A percentile compares a stretch with the other conserved stretches of the same genome.
These are phyloP conservation scores for Trametes cingulata DNA, from an alignment of 768 basidiomycete genomes.

Conservation along the genomic window DNA sequence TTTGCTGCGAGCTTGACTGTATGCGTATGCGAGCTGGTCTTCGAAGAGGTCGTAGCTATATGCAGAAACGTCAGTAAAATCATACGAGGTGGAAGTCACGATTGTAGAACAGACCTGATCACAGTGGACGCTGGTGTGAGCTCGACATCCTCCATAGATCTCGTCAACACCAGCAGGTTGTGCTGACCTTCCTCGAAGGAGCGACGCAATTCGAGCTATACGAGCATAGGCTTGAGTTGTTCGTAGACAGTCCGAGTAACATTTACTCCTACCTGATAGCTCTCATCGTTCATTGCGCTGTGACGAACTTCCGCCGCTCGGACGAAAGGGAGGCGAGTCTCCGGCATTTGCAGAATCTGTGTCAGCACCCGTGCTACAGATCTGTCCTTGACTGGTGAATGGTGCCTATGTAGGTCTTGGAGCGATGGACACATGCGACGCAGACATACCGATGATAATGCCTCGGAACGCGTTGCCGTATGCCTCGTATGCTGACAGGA, in stretches of 20 bases:
- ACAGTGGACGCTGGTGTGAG: conserved; percentile 58
- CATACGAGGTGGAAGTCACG: background rate
- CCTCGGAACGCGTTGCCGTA: conserved; percentile 63
- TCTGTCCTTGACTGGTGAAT: conserved; percentile 49
- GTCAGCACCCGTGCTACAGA: conserved; percentile 55
- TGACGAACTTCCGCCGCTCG: background rate
- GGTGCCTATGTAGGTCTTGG: background rate
- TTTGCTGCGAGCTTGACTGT: conserved; percentile 48
- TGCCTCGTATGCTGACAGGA: conserved; percentile 54
- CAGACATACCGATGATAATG: conserved; percentile 57
- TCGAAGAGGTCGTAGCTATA: conserved; percentile 62
- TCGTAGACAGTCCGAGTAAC: no score
- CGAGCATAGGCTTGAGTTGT: background rate
- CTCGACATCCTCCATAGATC: conserved; percentile 59
- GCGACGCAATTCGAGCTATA: conserved; percentile 49
- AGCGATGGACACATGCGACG: no score
- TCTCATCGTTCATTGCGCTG: background rate
- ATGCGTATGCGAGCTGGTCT: conserved; percentile 61
- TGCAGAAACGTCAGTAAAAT: background rate
- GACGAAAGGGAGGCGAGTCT: conserved; percentile 7
- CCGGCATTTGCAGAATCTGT: background rate
- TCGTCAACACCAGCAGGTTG: conserved; percentile 67
- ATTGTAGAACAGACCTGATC: conserved; percentile 51
- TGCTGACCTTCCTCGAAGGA: conserved; percentile 54
- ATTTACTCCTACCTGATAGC: background rate